Percentiles rank a stretch among this genome's conserved stretches.
Evolutionary conservation across 805 yeast species (phyloP).

Genomic region (Komagataella mondaviorum): DNA sequence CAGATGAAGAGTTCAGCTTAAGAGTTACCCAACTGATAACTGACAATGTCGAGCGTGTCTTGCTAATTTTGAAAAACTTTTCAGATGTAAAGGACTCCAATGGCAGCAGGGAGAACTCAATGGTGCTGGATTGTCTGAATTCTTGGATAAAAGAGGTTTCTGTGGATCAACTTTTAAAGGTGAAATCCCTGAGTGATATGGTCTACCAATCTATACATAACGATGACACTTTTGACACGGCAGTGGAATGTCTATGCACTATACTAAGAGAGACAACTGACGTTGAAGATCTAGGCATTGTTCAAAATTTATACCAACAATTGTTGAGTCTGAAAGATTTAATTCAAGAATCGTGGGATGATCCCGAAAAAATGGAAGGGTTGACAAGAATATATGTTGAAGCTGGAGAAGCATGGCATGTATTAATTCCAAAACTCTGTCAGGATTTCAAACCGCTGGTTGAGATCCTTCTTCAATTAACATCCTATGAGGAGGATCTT

Average conservation of each 20-base stretch:
- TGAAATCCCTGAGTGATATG: conserved; percentile 50
- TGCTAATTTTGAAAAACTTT: conserved; percentile 45
- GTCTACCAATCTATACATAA: conserved; percentile 47
- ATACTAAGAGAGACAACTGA: conserved; percentile 76
- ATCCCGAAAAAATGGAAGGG: conserved; percentile 53
- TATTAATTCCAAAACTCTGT: conserved; percentile 64
- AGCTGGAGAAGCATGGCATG: conserved; percentile 95
- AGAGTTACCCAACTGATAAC: conserved; percentile 54
- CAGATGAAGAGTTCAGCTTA: conserved; percentile 63
- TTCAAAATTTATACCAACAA: conserved; percentile 56
- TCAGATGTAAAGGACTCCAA: conserved; percentile 12
- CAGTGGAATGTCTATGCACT: conserved; percentile 77
- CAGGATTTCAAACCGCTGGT: conserved; percentile 59
- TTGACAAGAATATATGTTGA: conserved; percentile 72
- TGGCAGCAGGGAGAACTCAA: conserved; percentile 13
- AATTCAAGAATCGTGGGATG: conserved; percentile 35
- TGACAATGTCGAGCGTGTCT: conserved; percentile 54
- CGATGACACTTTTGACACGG: conserved; percentile 66
- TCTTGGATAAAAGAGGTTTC: conserved; percentile 90
- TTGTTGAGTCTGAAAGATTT: conserved; percentile 47
- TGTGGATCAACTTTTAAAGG: conserved; percentile 49
- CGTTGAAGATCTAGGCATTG: conserved; percentile 44
- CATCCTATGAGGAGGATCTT: conserved; percentile 67
- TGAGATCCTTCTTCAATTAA: conserved; percentile 53
- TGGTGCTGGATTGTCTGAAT: conserved; percentile 62